Conservation (phyloP, 768 basidiomycete genomes). For the Clavulina sp. region DNA sequence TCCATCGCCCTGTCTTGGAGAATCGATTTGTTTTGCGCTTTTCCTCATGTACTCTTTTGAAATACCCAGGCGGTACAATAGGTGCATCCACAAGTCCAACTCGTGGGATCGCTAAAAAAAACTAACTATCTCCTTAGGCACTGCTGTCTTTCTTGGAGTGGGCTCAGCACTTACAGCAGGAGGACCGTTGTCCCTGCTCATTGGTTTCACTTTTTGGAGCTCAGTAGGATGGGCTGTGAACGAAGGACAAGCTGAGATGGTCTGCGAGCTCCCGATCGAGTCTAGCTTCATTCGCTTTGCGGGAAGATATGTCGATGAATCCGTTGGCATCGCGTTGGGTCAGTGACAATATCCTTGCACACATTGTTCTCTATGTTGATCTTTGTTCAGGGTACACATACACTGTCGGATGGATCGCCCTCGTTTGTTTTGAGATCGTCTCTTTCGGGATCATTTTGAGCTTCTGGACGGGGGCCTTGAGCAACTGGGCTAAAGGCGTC, state of each 20-base stretch:
- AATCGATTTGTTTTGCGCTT: too few relatives aligned
- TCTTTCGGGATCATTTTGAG: not conserved
- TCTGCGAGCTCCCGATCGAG: conserved; percentile 1
- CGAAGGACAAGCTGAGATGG: conserved; percentile 1
- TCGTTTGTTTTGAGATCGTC: not conserved
- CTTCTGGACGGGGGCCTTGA: not conserved
- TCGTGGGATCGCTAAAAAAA: too few relatives aligned
- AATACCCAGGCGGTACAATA: too few relatives aligned
- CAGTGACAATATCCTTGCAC: not conserved
- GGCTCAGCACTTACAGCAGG: too few relatives aligned
- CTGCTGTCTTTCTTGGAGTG: too few relatives aligned
- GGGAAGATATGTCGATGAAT: not conserved
- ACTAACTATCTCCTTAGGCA: too few relatives aligned
- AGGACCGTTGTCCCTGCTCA: not conserved
- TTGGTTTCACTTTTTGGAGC: conserved; percentile 1
- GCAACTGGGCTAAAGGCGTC: not conserved
- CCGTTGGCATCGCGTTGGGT: not conserved
- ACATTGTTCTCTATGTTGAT: not conserved
- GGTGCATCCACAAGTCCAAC: too few relatives aligned
- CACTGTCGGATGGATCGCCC: not conserved
- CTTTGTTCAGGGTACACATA: not conserved
- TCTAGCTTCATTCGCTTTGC: not conserved
- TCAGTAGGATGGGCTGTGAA: not conserved
- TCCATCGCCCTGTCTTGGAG: too few relatives aligned
- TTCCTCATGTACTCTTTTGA: too few relatives aligned